Conservation (phyloP, 352 stramenopile species). For the Phytophthora boehmeriae region DNA sequence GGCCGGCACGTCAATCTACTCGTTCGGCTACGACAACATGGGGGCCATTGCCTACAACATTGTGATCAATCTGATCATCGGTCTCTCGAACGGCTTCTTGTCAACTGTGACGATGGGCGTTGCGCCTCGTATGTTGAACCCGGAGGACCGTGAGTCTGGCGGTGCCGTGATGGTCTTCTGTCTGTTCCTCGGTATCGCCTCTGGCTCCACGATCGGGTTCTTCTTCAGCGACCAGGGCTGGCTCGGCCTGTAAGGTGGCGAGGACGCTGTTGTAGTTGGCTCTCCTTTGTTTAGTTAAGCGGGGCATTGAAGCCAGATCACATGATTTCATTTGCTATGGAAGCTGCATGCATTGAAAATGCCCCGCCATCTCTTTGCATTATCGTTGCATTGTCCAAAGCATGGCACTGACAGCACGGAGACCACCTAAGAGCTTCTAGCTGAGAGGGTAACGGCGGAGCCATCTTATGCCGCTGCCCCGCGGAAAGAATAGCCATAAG, state of each 20-base stretch:
- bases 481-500: too few species aligned
- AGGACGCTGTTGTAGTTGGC: not conserved
- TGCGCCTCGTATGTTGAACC: constrained; percentile 51
- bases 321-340: too few species aligned
- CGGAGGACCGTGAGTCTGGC: constrained; percentile 60
- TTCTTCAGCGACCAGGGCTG: constrained; percentile 54
- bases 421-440: too few species aligned
- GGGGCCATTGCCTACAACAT: constrained; percentile 45
- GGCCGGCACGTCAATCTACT: constrained; percentile 54
- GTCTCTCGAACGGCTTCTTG: constrained; percentile 57
- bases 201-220: constrained; percentile 56
- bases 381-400: too few species aligned
- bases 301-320: too few species aligned
- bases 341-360: too few species aligned
- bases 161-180: constrained; percentile 64
- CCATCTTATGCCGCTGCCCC: not conserved
- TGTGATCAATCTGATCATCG: constrained; percentile 55
- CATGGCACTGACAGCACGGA: too few species aligned
- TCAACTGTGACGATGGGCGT: constrained; percentile 70
- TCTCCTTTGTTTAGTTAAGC: too few species aligned
- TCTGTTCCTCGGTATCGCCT: constrained; percentile 58
- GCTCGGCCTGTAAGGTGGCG: constrained; percentile 42
- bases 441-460: too few species aligned
- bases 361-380: too few species aligned
- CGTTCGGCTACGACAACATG: constrained; percentile 42